Conservation (phyloP, 1,284 basidiomycete species). For the Ustilago shanxiensis region DNA sequence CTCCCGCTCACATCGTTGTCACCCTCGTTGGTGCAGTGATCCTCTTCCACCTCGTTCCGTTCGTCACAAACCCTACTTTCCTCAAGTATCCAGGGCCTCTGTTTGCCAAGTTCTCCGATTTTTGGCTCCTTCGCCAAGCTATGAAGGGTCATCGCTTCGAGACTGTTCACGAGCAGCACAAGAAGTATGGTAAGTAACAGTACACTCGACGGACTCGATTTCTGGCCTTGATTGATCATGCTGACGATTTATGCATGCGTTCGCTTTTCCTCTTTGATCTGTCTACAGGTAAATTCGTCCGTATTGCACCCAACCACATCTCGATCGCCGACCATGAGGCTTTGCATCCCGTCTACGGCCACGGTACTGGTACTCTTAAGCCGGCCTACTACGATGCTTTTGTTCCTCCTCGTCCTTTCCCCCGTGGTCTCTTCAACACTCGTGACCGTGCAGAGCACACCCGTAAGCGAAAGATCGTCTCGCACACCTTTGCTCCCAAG, state of each 20-base stretch:
- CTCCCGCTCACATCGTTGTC: constrained; percentile 32
- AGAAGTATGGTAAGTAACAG: constrained; percentile 77
- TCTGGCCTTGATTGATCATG: not conserved
- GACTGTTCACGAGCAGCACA: constrained; percentile 81
- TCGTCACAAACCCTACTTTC: constrained; percentile 41
- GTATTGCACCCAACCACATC: constrained; percentile 87
- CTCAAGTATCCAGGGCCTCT: constrained; percentile 78
- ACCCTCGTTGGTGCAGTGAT: constrained; percentile 42
- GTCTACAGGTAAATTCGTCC: constrained; percentile 75
- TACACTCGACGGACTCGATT: not conserved
- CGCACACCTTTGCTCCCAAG: constrained; percentile 80
- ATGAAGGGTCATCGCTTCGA: constrained; percentile 81
- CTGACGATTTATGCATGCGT: not conserved
- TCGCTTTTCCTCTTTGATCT: not conserved
- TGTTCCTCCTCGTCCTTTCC: constrained; percentile 71
- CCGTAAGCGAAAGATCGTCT: constrained; percentile 88
- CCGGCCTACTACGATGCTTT: constrained; percentile 80
- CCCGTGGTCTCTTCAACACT: constrained; percentile 81
- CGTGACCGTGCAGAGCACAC: constrained; percentile 84
- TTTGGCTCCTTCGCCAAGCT: constrained; percentile 80
- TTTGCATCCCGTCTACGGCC: constrained; percentile 53
- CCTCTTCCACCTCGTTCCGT: constrained; percentile 50
- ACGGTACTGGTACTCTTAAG: constrained; percentile 60
- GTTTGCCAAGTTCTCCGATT: constrained; percentile 80
- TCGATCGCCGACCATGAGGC: constrained; percentile 79